Percentiles rank a stretch among this genome's conserved stretches.
Conservation (phyloP, 2,329 filamentous ascomycete genomes). For the Cladophialophora exuberans region DNA sequence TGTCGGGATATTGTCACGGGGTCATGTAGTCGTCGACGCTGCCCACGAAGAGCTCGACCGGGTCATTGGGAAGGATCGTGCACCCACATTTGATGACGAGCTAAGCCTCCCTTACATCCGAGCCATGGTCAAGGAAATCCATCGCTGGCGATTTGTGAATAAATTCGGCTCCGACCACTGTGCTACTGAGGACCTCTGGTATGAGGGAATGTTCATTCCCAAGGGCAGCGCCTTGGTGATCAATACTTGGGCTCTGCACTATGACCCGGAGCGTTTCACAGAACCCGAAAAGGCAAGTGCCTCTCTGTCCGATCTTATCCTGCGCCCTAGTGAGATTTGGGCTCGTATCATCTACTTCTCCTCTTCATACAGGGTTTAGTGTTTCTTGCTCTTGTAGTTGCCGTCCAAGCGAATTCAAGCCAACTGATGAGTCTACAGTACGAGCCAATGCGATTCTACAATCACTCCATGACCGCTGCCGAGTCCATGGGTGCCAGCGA, state of each 20-base stretch:
- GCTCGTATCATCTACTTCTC: no score
- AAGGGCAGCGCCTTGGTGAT: neutral
- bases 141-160: constrained; percentile 46
- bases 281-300: no score
- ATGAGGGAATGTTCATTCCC: neutral
- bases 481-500: neutral
- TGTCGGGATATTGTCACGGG: constrained; percentile 33
- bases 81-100: constrained; percentile 38
- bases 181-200: neutral
- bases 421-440: no score
- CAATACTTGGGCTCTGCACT: neutral
- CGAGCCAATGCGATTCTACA: neutral
- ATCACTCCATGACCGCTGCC: neutral
- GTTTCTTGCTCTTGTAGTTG: no score
- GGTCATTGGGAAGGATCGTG: neutral
- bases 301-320: no score
- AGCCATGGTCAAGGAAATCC: constrained; percentile 45
- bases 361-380: no score
- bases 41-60: neutral
- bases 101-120: constrained; percentile 39
- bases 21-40: no score
- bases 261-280: constrained; percentile 3
- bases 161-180: neutral
- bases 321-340: no score
- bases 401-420: no score